These are phyloP conservation scores for Brachypodium distachyon DNA, from an alignment of 202 grass and related monocot species.

Conservation along the genomic window DNA sequence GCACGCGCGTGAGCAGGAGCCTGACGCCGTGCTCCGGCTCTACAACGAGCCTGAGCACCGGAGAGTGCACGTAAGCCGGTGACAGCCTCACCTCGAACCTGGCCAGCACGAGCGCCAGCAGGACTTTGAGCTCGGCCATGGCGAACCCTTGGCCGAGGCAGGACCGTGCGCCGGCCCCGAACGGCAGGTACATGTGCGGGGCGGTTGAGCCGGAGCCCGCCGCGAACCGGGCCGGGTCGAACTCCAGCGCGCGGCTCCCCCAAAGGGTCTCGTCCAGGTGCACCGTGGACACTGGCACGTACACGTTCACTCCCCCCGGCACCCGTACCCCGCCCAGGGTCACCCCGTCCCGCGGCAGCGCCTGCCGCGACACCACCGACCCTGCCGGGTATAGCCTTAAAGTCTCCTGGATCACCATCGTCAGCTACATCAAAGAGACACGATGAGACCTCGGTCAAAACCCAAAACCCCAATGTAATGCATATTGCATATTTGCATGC, in stretches of 20 bases:
- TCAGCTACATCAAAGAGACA: conserved; percentile 30
- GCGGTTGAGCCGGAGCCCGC: conserved; percentile 26
- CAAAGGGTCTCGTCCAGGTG: conserved; percentile 66
- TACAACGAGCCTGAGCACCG: conserved; percentile 59
- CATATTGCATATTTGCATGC: too few species aligned
- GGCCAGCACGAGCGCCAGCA: conserved; percentile 56
- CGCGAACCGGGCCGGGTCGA: conserved; percentile 52
- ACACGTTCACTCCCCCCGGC: conserved; percentile 72
- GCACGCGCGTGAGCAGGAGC: conserved; percentile 8
- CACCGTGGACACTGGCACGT: conserved; percentile 49
- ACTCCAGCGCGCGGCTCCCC: conserved; percentile 48
- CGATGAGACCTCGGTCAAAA: too few species aligned
- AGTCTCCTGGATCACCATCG: conserved; percentile 98
- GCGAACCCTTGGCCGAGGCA: conserved; percentile 81
- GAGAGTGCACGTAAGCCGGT: conserved; percentile 49
- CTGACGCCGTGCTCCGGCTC: conserved; percentile 76
- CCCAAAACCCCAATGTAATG: too few species aligned
- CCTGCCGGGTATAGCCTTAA: conserved; percentile 80
- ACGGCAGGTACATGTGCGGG: conserved; percentile 80
- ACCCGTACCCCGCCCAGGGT: conserved; percentile 52
- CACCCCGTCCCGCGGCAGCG: conserved; percentile 55
- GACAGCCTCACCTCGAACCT: conserved; percentile 55
- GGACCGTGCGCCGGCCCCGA: conserved; percentile 70
- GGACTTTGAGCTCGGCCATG: conserved; percentile 79
- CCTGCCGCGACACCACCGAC: conserved; percentile 60